Conservation (phyloP, 1,284 basidiomycete genomes). For the Sutorius eximius region DNA sequence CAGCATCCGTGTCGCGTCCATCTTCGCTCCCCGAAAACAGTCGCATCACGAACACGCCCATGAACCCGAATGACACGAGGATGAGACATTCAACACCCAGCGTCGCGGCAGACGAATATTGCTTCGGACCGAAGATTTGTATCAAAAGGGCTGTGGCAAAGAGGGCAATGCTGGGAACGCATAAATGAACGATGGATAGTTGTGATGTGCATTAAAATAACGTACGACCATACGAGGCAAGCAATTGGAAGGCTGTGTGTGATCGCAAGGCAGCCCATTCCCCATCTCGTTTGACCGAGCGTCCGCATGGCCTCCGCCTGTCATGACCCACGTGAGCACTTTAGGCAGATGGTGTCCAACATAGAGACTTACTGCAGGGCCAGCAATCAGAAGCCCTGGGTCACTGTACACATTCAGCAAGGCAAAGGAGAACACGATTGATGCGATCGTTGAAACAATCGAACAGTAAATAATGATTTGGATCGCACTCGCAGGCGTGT, state of each 20-base stretch:
- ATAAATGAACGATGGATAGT: background rate
- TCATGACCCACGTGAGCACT: background rate
- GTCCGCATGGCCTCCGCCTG: conserved; percentile 11
- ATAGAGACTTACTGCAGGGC: conserved; percentile 12
- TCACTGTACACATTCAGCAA: conserved; percentile 22
- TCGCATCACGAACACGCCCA: conserved; percentile 2
- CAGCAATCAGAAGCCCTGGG: conserved; percentile 7
- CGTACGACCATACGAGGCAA: conserved; percentile 24
- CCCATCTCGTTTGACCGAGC: conserved; percentile 4
- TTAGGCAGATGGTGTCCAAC: background rate
- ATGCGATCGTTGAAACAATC: conserved; percentile 12
- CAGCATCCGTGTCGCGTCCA: background rate
- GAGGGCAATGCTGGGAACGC: conserved; percentile 8
- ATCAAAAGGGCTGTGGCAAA: conserved; percentile 10
- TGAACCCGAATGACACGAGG: conserved; percentile 3
- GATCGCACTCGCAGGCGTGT: background rate
- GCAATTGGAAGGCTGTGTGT: conserved; percentile 21
- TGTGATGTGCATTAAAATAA: background rate
- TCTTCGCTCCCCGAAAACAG: conserved; percentile 1
- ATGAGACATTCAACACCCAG: conserved; percentile 12
- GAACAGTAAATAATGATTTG: conserved; percentile 19
- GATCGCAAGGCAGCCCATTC: conserved; percentile 15
- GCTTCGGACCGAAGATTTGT: conserved; percentile 12
- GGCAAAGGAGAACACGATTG: conserved; percentile 18
- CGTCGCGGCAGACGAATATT: background rate